phyloP scores from a whole-genome alignment of 495 filamentous ascomycete genomes.

The Penicillium daleae region DNA sequence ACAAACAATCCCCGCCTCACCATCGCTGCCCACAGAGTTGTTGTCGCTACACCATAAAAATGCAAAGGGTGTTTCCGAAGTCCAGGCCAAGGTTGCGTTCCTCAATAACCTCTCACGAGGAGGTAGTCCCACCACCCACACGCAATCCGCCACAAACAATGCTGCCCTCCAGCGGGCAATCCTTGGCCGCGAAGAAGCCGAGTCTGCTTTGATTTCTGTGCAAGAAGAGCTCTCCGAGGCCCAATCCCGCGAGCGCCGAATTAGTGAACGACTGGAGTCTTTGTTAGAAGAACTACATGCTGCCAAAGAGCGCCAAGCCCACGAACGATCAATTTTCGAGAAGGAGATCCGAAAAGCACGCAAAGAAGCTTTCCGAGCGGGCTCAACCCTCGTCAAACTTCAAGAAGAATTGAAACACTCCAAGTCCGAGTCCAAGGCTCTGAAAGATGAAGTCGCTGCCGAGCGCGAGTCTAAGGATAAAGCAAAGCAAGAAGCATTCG shows the following conservation, averaged over 20 bases:
- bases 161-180: constrained; percentile 80
- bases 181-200: constrained; percentile 83
- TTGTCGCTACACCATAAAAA: constrained; percentile 42
- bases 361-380: constrained; percentile 84
- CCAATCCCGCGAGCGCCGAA: constrained; percentile 70
- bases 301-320: constrained; percentile 73
- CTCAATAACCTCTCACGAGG: constrained; percentile 73
- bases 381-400: constrained; percentile 72
- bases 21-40: constrained; percentile 54
- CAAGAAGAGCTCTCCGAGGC: constrained; percentile 72
- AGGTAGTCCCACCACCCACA: constrained; percentile 61
- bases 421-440: constrained; percentile 54
- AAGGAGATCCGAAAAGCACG: constrained; percentile 81
- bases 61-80: constrained; percentile 63
- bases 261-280: constrained; percentile 76
- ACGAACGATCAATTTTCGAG: constrained; percentile 76
- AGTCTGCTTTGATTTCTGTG: constrained; percentile 52
- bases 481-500: constrained; percentile 78
- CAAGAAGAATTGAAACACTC: constrained; percentile 81
- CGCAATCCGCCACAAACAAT: constrained; percentile 52
- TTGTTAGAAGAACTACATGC: constrained; percentile 78
- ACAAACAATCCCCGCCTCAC: constrained; percentile 59
- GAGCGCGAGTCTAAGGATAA: constrained; percentile 54
- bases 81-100: constrained; percentile 83
- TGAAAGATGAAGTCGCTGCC: constrained; percentile 56